phyloP scores from a whole-genome alignment of 208 protist genomes.

The Acanthamoeba lenticulata region DNA sequence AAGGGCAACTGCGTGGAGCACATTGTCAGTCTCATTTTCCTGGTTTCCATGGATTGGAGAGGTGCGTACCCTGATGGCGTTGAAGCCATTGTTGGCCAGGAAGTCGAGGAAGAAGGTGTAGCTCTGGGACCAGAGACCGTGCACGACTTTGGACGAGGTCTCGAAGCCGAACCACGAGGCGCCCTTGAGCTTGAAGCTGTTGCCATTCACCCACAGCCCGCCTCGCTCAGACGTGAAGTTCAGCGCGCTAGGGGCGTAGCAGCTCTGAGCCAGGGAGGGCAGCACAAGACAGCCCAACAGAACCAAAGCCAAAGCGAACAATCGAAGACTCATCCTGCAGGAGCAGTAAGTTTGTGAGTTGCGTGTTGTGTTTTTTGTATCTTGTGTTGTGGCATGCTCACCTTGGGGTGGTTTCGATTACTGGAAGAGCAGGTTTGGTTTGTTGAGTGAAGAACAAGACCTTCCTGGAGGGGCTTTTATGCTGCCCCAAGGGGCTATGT shows the following conservation, averaged over 20 bases:
- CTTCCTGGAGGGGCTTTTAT: too few relatives aligned
- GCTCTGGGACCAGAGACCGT: background rate
- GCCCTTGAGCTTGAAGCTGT: slow-evolving; percentile 76
- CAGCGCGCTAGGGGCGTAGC: background rate
- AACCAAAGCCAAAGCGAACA: background rate
- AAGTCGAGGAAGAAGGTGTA: slow-evolving; percentile 65
- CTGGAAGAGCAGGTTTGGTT: too few relatives aligned
- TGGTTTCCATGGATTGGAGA: too few relatives aligned
- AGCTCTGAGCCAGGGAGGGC: background rate
- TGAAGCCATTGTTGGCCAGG: slow-evolving; percentile 57
- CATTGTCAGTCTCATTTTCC: too few relatives aligned
- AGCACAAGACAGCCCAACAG: background rate
- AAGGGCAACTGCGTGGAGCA: slow-evolving; percentile 67
- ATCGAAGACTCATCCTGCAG: background rate
- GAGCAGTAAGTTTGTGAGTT: too few relatives aligned
- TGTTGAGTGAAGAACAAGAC: too few relatives aligned
- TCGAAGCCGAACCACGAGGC: slow-evolving; percentile 78
- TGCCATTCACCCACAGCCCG: slow-evolving; percentile 70
- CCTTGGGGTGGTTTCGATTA: too few relatives aligned
- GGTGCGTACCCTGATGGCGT: slow-evolving; percentile 7
- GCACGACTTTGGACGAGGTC: slow-evolving; percentile 30
- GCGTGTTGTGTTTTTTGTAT: background rate
- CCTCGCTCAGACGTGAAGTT: slow-evolving; percentile 72
- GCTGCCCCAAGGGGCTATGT: too few relatives aligned
- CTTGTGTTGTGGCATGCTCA: too few relatives aligned